Base-by-base conservation (phyloP, 768 basidiomycete species). In the Leccinum variicolor region DNA sequence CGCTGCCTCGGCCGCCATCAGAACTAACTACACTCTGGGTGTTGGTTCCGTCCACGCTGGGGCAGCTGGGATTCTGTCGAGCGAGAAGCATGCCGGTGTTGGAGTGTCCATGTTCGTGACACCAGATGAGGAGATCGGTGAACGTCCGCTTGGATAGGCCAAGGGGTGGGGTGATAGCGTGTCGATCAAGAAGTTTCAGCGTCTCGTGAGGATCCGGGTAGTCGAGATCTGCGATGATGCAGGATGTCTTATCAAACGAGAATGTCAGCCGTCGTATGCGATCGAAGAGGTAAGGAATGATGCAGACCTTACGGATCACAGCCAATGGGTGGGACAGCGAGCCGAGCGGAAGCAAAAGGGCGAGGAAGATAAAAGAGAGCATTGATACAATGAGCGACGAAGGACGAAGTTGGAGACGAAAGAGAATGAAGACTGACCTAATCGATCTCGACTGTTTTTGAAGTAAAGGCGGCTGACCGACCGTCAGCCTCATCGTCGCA, bases 61-160 rank as follows among this genome's bases (percentile, higher is more conserved):
- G 36, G 31, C 67, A 72, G 13, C 15, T 57, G 6, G 68, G 34
- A 8, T 52, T 57, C 31, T 70, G 68, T 33, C 69, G 68, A 56
- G 69, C 55, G n/a, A 64, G 66, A 15, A 72, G 64, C 2, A 33
- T 23, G 26, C 63, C 52, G 11, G 52, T 17, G 13, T 50, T 53
- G 3, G 64, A 50, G 21, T 60, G 62, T 0, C 55, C 55, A 19
- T 59, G 19, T 36, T 70, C 53, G 29, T 66, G 62, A 19, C 71
- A 70, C 69, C 70, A 72, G 23, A 61, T 8, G 54, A 70, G 70
- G 48, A 70, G 68, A 31, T 70, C 68, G 28, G 52, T 53, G 23
- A 70, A 70, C 0, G 61, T 58, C 2, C 54, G 62, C 51, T 56
- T 57, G 29, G 71, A 60, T 13, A 71, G 26, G 14, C 71, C 71